Conservation (phyloP, 768 basidiomycete genomes). For the Mycena amicta region DNA sequence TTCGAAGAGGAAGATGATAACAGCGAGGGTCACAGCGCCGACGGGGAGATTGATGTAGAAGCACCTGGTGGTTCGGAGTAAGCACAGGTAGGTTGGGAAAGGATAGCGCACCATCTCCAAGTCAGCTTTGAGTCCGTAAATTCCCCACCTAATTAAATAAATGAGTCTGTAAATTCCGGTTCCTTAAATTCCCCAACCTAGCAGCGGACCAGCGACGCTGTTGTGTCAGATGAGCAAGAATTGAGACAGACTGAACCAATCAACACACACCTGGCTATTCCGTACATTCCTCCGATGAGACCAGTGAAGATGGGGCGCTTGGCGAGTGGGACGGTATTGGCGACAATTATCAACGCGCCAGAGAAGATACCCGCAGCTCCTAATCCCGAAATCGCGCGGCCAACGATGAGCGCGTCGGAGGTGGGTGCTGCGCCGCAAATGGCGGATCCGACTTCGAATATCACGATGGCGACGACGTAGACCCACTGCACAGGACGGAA, state of each 20-base stretch:
- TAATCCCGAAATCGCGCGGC: slow-evolving; percentile 47
- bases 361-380: slow-evolving; percentile 41
- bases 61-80: slow-evolving; percentile 11
- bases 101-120: slow-evolving; percentile 39
- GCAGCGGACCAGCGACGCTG: slow-evolving; percentile 30
- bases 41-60: slow-evolving; percentile 37
- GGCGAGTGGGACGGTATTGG: slow-evolving; percentile 30
- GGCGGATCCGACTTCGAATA: slow-evolving; percentile 49
- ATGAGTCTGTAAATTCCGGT: no score
- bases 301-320: slow-evolving; percentile 39
- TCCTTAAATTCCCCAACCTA: slow-evolving; percentile 13
- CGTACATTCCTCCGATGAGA: slow-evolving; percentile 36
- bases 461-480: slow-evolving; percentile 22
- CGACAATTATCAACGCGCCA: slow-evolving; percentile 28
- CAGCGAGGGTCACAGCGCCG: slow-evolving; percentile 15
- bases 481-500: slow-evolving; percentile 2
- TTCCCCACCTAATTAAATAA: slow-evolving; percentile 29
- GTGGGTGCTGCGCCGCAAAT: slow-evolving; percentile 40
- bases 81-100: not conserved
- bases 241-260: not conserved
- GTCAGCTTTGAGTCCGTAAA: slow-evolving; percentile 31
- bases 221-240: not conserved
- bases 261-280: slow-evolving; percentile 12
- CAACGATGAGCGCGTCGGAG: slow-evolving; percentile 38
- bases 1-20: slow-evolving; percentile 22